Evolutionary conservation across 2,329 filamentous ascomycete species (phyloP).

Genomic region (Paecilomyces sp.): DNA sequence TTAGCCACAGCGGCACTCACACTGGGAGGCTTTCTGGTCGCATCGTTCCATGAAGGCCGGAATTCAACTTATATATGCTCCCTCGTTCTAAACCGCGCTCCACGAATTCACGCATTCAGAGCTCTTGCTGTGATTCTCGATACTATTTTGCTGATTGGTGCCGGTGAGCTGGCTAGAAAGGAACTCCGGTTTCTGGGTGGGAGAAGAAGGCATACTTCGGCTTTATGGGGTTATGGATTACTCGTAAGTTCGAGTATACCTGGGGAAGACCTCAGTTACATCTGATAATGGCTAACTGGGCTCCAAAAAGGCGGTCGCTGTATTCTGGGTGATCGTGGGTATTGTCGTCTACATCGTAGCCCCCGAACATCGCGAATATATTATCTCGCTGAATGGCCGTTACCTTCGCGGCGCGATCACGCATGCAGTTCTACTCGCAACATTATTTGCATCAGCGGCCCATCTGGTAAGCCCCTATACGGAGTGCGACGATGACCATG

Average conservation of each 20-base stretch:
- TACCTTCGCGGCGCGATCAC: conserved; percentile 33
- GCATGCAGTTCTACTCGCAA: conserved; percentile 26
- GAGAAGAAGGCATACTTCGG: conserved; percentile 16
- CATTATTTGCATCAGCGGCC: conserved; percentile 27
- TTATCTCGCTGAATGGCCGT: conserved; percentile 25
- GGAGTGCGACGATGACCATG: background rate
- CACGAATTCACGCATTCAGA: conserved; percentile 30
- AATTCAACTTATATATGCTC: conserved; percentile 46
- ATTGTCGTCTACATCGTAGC: conserved; percentile 26
- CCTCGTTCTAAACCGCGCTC: conserved; percentile 23
- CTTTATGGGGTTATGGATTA: conserved; percentile 22
- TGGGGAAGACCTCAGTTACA: background rate
- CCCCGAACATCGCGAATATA: conserved; percentile 31
- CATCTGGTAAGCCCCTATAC: conserved; percentile 28
- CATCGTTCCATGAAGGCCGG: conserved; percentile 26
- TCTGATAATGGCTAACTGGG: background rate
- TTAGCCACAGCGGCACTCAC: conserved; percentile 31
- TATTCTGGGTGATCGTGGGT: conserved; percentile 28
- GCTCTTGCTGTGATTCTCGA: conserved; percentile 35
- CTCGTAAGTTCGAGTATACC: conserved; percentile 16
- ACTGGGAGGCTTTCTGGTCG: conserved; percentile 29
- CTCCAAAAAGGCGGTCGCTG: conserved; percentile 23
- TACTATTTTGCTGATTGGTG: conserved; percentile 29
- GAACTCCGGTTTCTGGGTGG: conserved; percentile 13
- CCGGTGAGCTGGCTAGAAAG: conserved; percentile 20